These are phyloP conservation scores for Raffaelea ambrosiae DNA, from an alignment of 2,329 filamentous ascomycete genomes.

Conservation along the genomic window DNA sequence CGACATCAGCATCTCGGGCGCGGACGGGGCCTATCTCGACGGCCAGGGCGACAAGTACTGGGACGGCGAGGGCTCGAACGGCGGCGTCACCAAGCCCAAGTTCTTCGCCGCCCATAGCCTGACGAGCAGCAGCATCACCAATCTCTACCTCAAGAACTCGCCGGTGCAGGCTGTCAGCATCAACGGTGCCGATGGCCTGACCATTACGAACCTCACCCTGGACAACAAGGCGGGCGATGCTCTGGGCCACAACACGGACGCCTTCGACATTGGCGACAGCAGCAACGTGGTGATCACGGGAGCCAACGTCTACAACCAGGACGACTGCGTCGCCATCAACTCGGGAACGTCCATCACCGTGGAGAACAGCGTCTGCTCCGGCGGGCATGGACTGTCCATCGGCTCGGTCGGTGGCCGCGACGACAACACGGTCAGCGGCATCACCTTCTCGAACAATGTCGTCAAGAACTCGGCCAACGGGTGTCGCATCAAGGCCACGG, in stretches of 20 bases:
- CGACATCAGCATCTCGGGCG: conserved; percentile 5
- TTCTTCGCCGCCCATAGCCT: conserved; percentile 48
- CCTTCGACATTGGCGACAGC: conserved; percentile 46
- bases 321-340: conserved; percentile 51
- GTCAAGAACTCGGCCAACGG: conserved; percentile 11
- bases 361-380: conserved; percentile 34
- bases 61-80: conserved; percentile 52
- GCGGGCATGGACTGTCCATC: conserved; percentile 51
- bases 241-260: conserved; percentile 52
- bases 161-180: conserved; percentile 34
- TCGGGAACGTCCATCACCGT: conserved; percentile 25
- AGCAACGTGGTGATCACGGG: conserved; percentile 40
- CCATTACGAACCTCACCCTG: conserved; percentile 25
- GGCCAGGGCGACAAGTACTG: conserved; percentile 25
- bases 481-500: conserved; percentile 50
- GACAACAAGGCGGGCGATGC: conserved; percentile 35
- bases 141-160: conserved; percentile 31
- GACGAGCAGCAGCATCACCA: conserved; percentile 37
- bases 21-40: conserved; percentile 18
- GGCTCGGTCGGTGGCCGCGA: conserved; percentile 28
- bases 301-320: conserved; percentile 50
- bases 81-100: conserved; percentile 51
- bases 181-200: conserved; percentile 24
- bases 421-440: conserved; percentile 44
- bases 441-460: conserved; percentile 30